Base-by-base conservation (phyloP, 2,329 filamentous ascomycete species). In the Diaporthe batatas region DNA sequence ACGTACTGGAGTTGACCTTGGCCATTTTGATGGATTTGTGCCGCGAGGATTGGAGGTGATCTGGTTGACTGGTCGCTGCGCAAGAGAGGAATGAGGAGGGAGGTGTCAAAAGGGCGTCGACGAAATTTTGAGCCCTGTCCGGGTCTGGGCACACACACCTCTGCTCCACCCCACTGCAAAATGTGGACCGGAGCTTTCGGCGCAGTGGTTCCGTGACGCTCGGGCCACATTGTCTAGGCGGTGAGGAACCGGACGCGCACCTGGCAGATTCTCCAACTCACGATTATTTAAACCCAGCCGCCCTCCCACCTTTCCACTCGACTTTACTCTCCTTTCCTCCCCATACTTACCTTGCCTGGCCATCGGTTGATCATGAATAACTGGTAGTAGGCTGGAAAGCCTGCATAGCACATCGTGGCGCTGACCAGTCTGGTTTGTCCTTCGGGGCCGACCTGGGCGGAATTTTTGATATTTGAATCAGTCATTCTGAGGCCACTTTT, bases 1-100 rank as follows among this genome's bases (percentile, higher is more conserved):
- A 76, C 76, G 25, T 75, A 78, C 77, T 72, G 81, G 82, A 84
- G 87, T 89, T 91, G 84, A 93, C 88, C 86, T 93, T 94, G 83
- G 87, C 90, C 92, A 94, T 94, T 85, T 84, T 90, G 89, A 77
- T 75, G 77, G 78, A 76, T 75, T 73, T 67, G 74, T 79, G 76
- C 75, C 76, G 77, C 53, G 68, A 74, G 55, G 42, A 71, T 53
- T 51, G 47, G 58, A 51, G 47, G 51, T 58, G 64, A 71, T 71
- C 55, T 72, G 69, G 67, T 70, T 64, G 68, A 67, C 51, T 73
- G 57, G 70, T 62, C 65, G 67, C 42, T 72, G 73, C 65, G 39
- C 42, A 64, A 62, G 55, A 70, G 68, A 70, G 68, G 68, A 62
- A 64, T 70, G 68, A 10, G 25, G 53, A 34, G 36, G 29, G 16